Base-by-base conservation (phyloP, 257 asterid species). In the Salvia rosmarinus region DNA sequence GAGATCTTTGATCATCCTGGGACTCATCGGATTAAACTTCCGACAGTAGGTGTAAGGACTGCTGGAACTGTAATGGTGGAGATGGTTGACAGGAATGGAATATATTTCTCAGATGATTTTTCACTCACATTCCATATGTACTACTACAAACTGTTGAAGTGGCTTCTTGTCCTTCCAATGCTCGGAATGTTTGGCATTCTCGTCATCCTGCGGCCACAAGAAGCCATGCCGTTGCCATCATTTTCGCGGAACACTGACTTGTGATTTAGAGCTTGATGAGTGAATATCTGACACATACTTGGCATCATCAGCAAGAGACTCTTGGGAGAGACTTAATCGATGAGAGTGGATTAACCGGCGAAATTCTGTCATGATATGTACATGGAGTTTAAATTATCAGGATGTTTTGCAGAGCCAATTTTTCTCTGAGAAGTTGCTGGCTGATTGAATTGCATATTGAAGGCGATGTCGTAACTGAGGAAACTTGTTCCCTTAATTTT, bases 131-230 rank as follows among this genome's bases (percentile, higher is more conserved):
- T 95, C 84, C 99, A 95, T 72, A 80, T 90, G 88, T 81, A 90
- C 77, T 95, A 95, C 79, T 88, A 88, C 77, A 95, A 90, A 65
- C 86, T 92, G 74, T 75, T 95, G 87, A 95, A 95, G 75, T 95
- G 98, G 99, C 89, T 95, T 67, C 84, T 90, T 23, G 92, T 90
- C 64, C 97, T 95, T 67, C 99, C 99, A 9, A 95, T 95, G 99
- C 91, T 95, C 7, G 99, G 96, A 60, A 88, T 91, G 96, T 95
- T 95, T 42, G 96, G 92, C 32, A 78, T 95, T 47, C 95, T 95
- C 9, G 94, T 95, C 70, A 89, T 95, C 68, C 84, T 90, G 43
- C 98, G 95, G 25, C 98, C 99, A 0, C 98, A 91, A 46, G 99
- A 90, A 58, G 90, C 85, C 83, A 83, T 87, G 94, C 99, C 98